These are phyloP conservation scores for Fraxinus platypoda DNA, from an alignment of 305 asterid species.

Conservation along the genomic window DNA sequence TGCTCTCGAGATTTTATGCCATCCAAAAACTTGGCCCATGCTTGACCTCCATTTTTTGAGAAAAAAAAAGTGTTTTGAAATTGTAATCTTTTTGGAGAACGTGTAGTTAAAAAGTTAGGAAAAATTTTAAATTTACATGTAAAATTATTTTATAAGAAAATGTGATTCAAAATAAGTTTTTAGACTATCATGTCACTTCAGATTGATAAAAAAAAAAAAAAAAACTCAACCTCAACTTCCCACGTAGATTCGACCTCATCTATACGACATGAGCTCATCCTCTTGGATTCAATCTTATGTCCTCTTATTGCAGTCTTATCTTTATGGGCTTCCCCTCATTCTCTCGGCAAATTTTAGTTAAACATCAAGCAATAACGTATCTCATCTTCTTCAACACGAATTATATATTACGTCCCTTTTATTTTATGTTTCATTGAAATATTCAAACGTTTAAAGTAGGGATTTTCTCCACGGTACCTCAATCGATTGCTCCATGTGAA, in stretches of 20 bases:
- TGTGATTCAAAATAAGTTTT: too few relatives aligned
- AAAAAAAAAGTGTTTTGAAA: too few relatives aligned
- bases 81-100: too few relatives aligned
- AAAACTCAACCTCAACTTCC: neutral
- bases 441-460: neutral
- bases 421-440: too few relatives aligned
- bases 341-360: neutral
- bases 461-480: neutral
- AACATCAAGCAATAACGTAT: neutral
- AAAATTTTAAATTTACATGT: too few relatives aligned
- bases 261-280: neutral
- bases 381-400: neutral
- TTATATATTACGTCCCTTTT: too few relatives aligned
- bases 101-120: too few relatives aligned
- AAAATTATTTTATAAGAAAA: too few relatives aligned
- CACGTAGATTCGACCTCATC: neutral
- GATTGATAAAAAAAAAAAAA: too few relatives aligned
- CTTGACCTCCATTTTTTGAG: too few relatives aligned
- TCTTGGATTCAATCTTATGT: neutral
- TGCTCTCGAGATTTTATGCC: too few relatives aligned
- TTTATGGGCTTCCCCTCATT: neutral
- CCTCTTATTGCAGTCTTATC: neutral
- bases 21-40: too few relatives aligned
- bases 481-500: constrained; percentile 9
- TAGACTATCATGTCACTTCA: neutral